Evolutionary conservation across 1,284 basidiomycete species (phyloP), one percentile per base, ranked within the genome.

Genomic region (Leccinum fallax): DNA sequence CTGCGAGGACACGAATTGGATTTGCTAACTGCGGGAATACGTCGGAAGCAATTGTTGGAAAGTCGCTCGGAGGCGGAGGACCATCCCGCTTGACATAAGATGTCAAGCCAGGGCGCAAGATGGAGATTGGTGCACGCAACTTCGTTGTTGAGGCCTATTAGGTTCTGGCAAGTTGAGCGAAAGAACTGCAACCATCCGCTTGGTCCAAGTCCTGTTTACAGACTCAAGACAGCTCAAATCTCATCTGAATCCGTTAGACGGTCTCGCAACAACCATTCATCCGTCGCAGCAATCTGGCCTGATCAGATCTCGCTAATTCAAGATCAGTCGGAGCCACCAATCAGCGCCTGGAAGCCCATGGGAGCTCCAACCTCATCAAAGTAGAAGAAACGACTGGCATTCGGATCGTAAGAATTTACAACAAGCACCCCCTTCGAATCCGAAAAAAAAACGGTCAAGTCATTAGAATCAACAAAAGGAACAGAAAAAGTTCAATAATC

Each of bases 321-420:
- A 9, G n/a, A 15, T 5, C 46, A 49, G 46, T 24, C 2, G 9
- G 26, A 28, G 24, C 49, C 49, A 21, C 15, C 49, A 28, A 13
- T 28, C 49, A 28, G 30, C 30, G 30, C 30, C 30, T 5, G 1
- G 30, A 32, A 32, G 30, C 4, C 10, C 30, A 32, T 32, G 30
- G 4, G 10, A 10, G 11, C 43, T 52, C 7, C 13, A 15, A 15
- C 49, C 16, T 10, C 28, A 32, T 0, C n/a, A 4, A 21, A 53
- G n/a, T 10, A 24, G 4, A 36, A 30, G 2, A 55, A 58, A 58
- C 16, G 26, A 61, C 24, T 59, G 58, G n/a, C 52, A 55, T 65
- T 62, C 62, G 43, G 54, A 63, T 63, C 63, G 24, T 61, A 62
- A 59, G 61, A 53, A 55, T 57, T 57, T 57, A 61, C 55, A 67